Conservation (phyloP, 2,329 filamentous ascomycete species). For the Elsinoe fawcettii region DNA sequence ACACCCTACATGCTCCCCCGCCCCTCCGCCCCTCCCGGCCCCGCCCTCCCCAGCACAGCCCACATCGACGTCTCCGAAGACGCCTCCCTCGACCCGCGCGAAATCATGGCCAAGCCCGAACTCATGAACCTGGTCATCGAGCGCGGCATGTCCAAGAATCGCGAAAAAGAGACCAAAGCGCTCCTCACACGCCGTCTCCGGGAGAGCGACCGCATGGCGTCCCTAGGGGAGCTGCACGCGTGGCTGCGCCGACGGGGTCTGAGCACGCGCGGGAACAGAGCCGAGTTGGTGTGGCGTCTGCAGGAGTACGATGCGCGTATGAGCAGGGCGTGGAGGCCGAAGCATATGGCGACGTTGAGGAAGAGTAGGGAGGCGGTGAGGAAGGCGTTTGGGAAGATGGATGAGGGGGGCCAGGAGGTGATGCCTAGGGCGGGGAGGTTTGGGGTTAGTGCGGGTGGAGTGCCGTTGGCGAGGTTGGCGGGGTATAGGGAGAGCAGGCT, state of each 20-base stretch:
- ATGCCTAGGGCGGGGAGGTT: neutral
- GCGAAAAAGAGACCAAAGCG: conserved; percentile 19
- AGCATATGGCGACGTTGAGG: conserved; percentile 5
- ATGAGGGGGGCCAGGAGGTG: neutral
- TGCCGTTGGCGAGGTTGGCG: neutral
- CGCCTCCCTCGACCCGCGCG: conserved; percentile 16
- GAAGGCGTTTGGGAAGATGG: neutral
- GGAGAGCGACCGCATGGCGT: conserved; percentile 24
- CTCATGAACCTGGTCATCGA: conserved; percentile 15
- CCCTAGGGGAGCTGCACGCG: conserved; percentile 22
- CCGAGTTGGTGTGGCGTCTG: conserved; percentile 22
- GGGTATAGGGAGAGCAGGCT: neutral
- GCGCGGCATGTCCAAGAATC: conserved; percentile 19
- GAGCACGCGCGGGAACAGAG: conserved; percentile 22
- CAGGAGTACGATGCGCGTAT: conserved; percentile 24
- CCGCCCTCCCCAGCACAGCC: neutral
- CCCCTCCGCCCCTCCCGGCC: neutral
- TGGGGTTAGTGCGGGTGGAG: neutral
- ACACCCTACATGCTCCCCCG: neutral
- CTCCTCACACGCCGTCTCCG: conserved; percentile 16
- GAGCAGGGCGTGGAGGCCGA: conserved; percentile 9
- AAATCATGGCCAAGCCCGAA: conserved; percentile 17
- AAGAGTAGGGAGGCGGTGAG: conserved; percentile 9
- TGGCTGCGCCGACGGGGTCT: conserved; percentile 24
- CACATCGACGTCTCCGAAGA: conserved; percentile 14